Percentiles rank a stretch among this genome's conserved stretches.
These are phyloP conservation scores for Litchi chinensis DNA, from an alignment of 345 rosid genomes.

Conservation along the genomic window DNA sequence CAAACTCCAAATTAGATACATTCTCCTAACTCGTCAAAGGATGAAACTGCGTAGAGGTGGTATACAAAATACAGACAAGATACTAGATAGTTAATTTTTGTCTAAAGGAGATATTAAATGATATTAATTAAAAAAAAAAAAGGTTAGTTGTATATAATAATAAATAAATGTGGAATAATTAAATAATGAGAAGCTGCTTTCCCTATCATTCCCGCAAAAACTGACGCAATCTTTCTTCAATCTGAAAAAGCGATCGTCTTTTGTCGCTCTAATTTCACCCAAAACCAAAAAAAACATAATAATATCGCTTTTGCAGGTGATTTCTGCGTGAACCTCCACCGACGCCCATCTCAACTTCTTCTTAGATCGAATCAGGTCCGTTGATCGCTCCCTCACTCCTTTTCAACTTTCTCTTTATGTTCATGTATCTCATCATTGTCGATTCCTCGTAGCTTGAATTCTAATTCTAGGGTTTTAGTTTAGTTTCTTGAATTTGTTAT, in stretches of 20 bases:
- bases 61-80: no score
- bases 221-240: constrained; percentile 13
- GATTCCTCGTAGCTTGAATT: constrained; percentile 1
- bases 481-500: background rate
- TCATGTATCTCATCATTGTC: no score
- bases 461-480: constrained; percentile 18
- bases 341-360: constrained; percentile 20
- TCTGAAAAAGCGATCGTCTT: background rate
- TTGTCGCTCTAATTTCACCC: constrained; percentile 14
- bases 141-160: background rate
- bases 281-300: background rate
- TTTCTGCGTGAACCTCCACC: constrained; percentile 15
- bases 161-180: background rate
- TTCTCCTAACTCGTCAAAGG: no score
- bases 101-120: no score
- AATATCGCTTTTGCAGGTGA: background rate
- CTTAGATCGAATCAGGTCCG: constrained; percentile 42
- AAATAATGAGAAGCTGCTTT: background rate
- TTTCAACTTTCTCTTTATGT: background rate
- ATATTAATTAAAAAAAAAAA: background rate
- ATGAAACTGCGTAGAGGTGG: no score
- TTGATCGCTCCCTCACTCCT: background rate
- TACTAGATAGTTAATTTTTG: no score
- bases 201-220: constrained; percentile 44
- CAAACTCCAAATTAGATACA: no score